Evolutionary conservation across 2,329 filamentous ascomycete species (phyloP).

Genomic region (Fusarium luffae): DNA sequence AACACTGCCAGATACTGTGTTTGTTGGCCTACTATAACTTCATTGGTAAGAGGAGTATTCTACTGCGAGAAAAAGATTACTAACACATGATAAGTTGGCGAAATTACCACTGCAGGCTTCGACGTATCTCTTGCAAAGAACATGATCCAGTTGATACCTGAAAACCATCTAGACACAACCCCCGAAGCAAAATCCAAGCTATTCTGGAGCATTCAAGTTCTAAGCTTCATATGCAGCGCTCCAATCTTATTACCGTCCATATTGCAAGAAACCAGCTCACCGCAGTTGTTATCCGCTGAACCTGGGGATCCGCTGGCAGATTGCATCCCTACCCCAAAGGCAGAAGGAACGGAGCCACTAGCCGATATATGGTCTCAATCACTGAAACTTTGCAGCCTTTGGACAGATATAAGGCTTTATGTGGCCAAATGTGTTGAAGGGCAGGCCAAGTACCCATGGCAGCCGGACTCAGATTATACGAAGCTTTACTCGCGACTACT

Average conservation of each 20-base stretch:
- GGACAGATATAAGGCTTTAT: constrained; percentile 15
- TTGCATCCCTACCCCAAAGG: not conserved
- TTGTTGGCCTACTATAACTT: constrained; percentile 20
- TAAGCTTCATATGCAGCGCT: not conserved
- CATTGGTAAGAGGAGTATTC: not conserved
- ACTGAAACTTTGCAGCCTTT: constrained; percentile 1
- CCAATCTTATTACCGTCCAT: not conserved
- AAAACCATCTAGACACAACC: not conserved
- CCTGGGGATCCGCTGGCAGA: not conserved
- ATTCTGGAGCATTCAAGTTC: constrained; percentile 16
- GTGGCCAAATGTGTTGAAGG: constrained; percentile 27
- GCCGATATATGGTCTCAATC: constrained; percentile 13
- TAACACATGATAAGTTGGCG: constrained; percentile 1
- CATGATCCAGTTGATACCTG: not conserved
- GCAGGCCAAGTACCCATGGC: constrained; percentile 1
- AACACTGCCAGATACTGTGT: constrained; percentile 11
- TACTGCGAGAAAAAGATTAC: not conserved
- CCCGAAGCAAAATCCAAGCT: not conserved
- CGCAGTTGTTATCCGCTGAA: not conserved
- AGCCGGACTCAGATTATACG: constrained; percentile 24
- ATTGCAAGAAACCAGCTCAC: not conserved
- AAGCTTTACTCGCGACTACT: constrained; percentile 1
- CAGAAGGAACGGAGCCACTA: not conserved
- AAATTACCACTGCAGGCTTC: constrained; percentile 17
- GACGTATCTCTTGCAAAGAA: constrained; percentile 22